Conservation (phyloP, 1,284 basidiomycete species). For the Puccinia hordei region DNA sequence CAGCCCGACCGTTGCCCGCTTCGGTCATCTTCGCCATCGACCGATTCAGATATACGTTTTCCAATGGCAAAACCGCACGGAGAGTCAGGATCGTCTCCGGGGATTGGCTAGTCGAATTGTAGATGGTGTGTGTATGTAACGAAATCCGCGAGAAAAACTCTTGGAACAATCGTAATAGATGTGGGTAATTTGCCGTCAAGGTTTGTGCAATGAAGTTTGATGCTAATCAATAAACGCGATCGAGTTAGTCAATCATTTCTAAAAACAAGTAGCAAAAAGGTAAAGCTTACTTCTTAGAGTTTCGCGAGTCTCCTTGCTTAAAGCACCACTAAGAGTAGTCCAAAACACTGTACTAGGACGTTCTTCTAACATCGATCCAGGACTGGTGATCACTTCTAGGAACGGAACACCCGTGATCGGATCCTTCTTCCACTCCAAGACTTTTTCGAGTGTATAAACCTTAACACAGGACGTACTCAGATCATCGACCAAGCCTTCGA, state of each 20-base stretch:
- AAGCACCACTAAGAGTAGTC: conserved; percentile 74
- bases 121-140: conserved; percentile 88
- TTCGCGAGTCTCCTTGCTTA: conserved; percentile 78
- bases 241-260: neutral
- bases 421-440: conserved; percentile 83
- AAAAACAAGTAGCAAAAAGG: neutral
- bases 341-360: conserved; percentile 89
- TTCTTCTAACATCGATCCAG: conserved; percentile 73
- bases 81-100: conserved; percentile 87
- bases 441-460: conserved; percentile 92
- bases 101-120: conserved; percentile 61
- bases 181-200: conserved; percentile 78
- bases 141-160: conserved; percentile 93
- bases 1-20: conserved; percentile 68
- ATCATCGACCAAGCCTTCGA: conserved; percentile 82
- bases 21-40: conserved; percentile 79
- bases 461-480: conserved; percentile 88
- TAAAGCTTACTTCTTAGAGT: conserved; percentile 68
- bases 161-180: conserved; percentile 83
- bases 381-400: conserved; percentile 84
- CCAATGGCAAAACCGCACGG: conserved; percentile 77
- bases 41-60: conserved; percentile 80
- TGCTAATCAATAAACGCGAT: conserved; percentile 62
- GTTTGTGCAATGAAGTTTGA: conserved; percentile 84
- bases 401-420: conserved; percentile 74